Conservation (phyloP, 306 rosid species). For the Rosa multiflora region DNA sequence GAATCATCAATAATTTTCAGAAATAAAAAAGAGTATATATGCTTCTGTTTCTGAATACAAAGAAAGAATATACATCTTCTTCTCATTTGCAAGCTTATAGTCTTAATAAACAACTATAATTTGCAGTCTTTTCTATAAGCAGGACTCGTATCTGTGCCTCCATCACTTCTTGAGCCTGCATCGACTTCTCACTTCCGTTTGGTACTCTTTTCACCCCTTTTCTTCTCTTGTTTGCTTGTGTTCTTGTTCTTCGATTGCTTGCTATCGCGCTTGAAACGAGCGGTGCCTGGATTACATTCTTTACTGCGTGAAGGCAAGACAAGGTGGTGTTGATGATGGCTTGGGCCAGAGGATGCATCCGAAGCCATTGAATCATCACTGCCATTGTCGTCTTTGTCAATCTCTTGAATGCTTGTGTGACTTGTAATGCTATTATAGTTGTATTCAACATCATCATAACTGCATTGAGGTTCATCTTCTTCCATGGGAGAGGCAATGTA, state of each 20-base stretch:
- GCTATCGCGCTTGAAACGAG: slow-evolving; percentile 44
- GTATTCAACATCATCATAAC: slow-evolving; percentile 24
- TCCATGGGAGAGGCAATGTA: slow-evolving; percentile 68
- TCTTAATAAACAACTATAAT: slow-evolving; percentile 12
- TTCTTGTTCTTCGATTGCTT: slow-evolving; percentile 50
- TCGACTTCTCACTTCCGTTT: slow-evolving; percentile 39
- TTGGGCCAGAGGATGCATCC: slow-evolving; percentile 78
- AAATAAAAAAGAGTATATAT: slow-evolving; percentile 9
- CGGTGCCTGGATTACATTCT: slow-evolving; percentile 23
- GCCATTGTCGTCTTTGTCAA: slow-evolving; percentile 40
- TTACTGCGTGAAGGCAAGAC: slow-evolving; percentile 6
- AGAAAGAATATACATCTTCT: slow-evolving; percentile 14
- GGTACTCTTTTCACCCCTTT: slow-evolving; percentile 49
- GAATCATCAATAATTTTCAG: not conserved
- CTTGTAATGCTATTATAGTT: not conserved
- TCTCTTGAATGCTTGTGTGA: slow-evolving; percentile 3
- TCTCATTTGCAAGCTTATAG: slow-evolving; percentile 17
- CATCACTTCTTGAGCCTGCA: slow-evolving; percentile 23
- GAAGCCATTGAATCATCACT: slow-evolving; percentile 93
- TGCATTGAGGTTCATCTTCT: slow-evolving; percentile 55
- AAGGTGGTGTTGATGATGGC: slow-evolving; percentile 27
- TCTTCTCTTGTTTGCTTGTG: slow-evolving; percentile 57
- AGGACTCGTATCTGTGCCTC: slow-evolving; percentile 14
- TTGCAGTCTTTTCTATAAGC: slow-evolving; percentile 20
- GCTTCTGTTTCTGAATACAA: slow-evolving; percentile 11